phyloP scores from a whole-genome alignment of 371 early-diverging fungal species.

The Mucor saturninus region DNA sequence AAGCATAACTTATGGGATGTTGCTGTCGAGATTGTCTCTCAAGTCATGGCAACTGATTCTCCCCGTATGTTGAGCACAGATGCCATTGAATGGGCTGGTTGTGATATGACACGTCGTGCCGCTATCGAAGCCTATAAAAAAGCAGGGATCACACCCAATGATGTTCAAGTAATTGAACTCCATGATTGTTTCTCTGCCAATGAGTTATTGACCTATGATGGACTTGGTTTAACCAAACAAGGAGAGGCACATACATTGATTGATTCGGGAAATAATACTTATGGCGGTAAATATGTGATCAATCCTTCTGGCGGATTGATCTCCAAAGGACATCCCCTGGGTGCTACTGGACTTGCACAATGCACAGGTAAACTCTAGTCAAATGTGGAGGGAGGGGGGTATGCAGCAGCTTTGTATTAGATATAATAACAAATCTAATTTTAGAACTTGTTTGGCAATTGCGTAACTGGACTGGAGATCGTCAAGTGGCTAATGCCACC shows the following conservation, averaged over 20 bases:
- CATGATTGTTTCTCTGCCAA: slow-evolving; percentile 88
- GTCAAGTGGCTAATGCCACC: slow-evolving; percentile 72
- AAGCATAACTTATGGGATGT: slow-evolving; percentile 69
- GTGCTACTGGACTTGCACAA: slow-evolving; percentile 84
- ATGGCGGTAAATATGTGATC: slow-evolving; percentile 69
- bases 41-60: slow-evolving; percentile 79
- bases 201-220: slow-evolving; percentile 80
- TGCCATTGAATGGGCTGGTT: slow-evolving; percentile 75
- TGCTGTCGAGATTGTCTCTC: slow-evolving; percentile 74
- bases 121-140: slow-evolving; percentile 58
- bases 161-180: slow-evolving; percentile 77
- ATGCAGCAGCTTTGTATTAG: not conserved
- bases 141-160: slow-evolving; percentile 64
- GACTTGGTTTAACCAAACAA: slow-evolving; percentile 69
- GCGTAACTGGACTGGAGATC: slow-evolving; percentile 73
- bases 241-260: slow-evolving; percentile 70
- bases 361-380: slow-evolving; percentile 56
- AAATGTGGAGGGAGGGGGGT: not conserved
- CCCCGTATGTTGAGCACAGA: slow-evolving; percentile 58
- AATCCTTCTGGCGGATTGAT: slow-evolving; percentile 86
- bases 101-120: slow-evolving; percentile 76
- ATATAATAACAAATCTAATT: not conserved
- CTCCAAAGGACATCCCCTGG: slow-evolving; percentile 84
- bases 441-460: slow-evolving; percentile 66
- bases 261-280: slow-evolving; percentile 59